These are phyloP conservation scores for Vitis rotundifolia DNA, from an alignment of 164 flowering plant species.

Conservation along the genomic window DNA sequence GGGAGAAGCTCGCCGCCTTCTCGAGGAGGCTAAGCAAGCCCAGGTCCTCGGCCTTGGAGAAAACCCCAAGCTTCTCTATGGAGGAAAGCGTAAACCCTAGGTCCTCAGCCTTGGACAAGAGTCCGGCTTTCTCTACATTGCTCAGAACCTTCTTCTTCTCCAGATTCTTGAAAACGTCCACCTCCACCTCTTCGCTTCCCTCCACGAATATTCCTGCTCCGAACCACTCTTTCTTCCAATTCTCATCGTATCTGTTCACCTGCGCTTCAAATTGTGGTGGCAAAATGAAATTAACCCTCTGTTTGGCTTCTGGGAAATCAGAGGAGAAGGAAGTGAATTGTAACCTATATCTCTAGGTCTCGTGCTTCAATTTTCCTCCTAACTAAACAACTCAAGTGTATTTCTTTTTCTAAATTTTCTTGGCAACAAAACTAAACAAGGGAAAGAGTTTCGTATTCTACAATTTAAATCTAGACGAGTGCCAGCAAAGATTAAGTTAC, in stretches of 20 bases:
- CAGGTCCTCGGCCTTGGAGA: conserved; percentile 86
- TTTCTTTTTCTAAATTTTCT: background rate
- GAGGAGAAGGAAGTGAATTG: background rate
- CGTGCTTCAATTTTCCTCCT: too few relatives aligned
- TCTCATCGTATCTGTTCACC: conserved; percentile 78
- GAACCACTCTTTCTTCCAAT: conserved; percentile 86
- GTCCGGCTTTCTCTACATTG: conserved; percentile 81
- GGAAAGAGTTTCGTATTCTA: background rate
- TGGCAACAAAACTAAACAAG: background rate
- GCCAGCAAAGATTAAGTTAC: conserved; percentile 19
- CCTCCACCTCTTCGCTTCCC: conserved; percentile 66
- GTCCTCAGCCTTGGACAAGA: conserved; percentile 80
- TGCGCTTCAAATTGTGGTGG: conserved; percentile 12
- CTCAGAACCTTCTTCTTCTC: conserved; percentile 80
- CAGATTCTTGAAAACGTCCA: conserved; percentile 85
- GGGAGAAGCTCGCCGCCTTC: conserved; percentile 52
- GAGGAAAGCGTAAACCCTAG: conserved; percentile 82
- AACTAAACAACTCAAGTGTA: background rate
- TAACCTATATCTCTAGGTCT: too few relatives aligned
- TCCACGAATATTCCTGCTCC: conserved; percentile 88
- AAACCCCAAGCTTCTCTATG: conserved; percentile 74
- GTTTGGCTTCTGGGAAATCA: background rate
- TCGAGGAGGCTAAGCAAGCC: conserved; percentile 85
- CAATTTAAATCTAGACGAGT: background rate
- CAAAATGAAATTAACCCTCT: background rate